Evolutionary conservation across 1,139 yeast species (phyloP).

Genomic region (Kurtzmaniella natalensis): DNA sequence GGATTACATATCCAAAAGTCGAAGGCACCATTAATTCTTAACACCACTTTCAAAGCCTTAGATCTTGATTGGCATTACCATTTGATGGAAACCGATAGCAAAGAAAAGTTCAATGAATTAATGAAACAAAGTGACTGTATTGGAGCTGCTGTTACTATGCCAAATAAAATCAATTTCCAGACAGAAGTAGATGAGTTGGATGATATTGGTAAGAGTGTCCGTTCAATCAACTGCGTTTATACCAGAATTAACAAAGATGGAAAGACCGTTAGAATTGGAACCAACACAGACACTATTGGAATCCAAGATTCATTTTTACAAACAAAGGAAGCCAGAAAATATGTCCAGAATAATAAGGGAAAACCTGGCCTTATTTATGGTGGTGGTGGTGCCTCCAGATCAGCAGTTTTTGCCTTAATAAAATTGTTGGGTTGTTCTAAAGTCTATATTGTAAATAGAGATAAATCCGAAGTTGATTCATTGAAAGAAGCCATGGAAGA

Average conservation of each 20-base stretch:
- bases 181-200: conserved; percentile 22
- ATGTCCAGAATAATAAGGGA: conserved; percentile 11
- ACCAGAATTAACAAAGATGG: conserved; percentile 14
- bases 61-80: conserved; percentile 16
- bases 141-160: conserved; percentile 29
- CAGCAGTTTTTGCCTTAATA: conserved; percentile 25
- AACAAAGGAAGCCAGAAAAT: neutral
- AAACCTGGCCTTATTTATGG: conserved; percentile 27
- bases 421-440: conserved; percentile 18
- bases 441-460: conserved; percentile 24
- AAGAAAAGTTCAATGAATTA: conserved; percentile 13
- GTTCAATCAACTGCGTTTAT: conserved; percentile 28
- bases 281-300: conserved; percentile 28
- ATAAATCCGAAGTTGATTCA: conserved; percentile 18
- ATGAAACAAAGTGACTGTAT: conserved; percentile 13
- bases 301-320: conserved; percentile 20
- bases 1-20: conserved; percentile 16
- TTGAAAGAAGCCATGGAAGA: conserved; percentile 14
- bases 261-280: conserved; percentile 16
- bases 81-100: conserved; percentile 16
- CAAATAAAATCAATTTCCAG: conserved; percentile 20
- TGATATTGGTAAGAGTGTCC: conserved; percentile 21
- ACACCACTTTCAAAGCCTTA: conserved; percentile 14
- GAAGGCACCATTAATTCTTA: conserved; percentile 18
- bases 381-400: conserved; percentile 31